Percentiles rank a stretch among this genome's conserved stretches.
These are phyloP conservation scores for Vitellaria paradoxa DNA, from an alignment of 179 eudicot species.

Conservation along the genomic window DNA sequence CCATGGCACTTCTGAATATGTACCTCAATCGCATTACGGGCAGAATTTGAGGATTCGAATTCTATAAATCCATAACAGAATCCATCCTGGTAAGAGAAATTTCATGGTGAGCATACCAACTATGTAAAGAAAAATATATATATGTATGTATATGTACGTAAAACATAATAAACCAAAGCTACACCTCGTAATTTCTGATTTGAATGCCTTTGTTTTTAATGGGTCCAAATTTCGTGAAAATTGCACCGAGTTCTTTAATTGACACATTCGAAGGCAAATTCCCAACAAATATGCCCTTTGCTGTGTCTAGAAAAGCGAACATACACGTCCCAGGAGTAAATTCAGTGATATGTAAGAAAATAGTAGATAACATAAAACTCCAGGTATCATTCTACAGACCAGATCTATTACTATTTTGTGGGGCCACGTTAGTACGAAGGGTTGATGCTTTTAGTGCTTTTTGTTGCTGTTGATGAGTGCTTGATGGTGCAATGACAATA, in stretches of 20 bases:
- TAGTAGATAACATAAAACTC: background rate
- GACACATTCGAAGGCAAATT: constrained; percentile 28
- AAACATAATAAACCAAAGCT: background rate
- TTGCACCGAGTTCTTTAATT: constrained; percentile 14
- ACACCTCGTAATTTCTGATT: constrained; percentile 24
- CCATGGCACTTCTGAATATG: background rate
- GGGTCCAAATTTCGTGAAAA: constrained; percentile 28
- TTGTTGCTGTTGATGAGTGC: background rate
- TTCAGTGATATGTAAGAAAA: background rate
- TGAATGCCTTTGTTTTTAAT: constrained; percentile 27
- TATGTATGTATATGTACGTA: too few relatives aligned
- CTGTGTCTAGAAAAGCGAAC: constrained; percentile 2
- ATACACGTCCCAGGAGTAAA: background rate
- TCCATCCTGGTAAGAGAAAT: constrained; percentile 27
- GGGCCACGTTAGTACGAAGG: constrained; percentile 12
- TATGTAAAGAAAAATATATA: background rate
- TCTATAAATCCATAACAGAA: constrained; percentile 39
- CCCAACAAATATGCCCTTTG: constrained; percentile 26
- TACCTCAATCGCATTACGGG: constrained; percentile 32
- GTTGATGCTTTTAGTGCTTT: constrained; percentile 17
- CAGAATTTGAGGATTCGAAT: constrained; percentile 25
- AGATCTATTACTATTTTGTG: constrained; percentile 5
- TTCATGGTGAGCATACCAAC: background rate
- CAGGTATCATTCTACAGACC: background rate
- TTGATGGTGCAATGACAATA: constrained; percentile 10